Evolutionary conservation across 2,329 filamentous ascomycete species (phyloP), one percentile per base, ranked within the genome.

Genomic region (Exserohilum turcica): DNA sequence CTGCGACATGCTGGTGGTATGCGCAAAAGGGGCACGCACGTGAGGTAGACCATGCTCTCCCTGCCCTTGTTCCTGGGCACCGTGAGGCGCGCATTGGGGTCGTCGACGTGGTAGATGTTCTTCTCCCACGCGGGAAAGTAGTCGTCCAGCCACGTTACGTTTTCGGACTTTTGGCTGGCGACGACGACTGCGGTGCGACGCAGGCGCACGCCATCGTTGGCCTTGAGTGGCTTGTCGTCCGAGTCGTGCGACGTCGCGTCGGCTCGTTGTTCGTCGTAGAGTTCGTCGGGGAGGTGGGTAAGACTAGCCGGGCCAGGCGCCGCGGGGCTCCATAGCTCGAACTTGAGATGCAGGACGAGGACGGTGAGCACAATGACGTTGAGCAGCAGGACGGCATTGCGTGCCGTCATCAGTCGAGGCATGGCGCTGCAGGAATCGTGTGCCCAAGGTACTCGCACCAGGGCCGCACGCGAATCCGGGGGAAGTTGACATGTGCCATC

Each of bases 41-140:
- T 80, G 45, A 81, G 57, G 57, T 79, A 81, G 1, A 77, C 78
- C 78, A 81, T 81, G 16, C 74, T 76, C 59, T 81, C 79, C 33
- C 78, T 70, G 0, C 79, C 79, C 60, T 80, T 80, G 59, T 81
- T 80, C 42, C 66, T 67, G 1, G 78, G 78, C 9, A 80, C 76
- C 0, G 69, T 77, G 18, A 79, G 63, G 21, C 59, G 48, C 5
- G 76, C 75, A 35, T 57, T 47, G 1, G 60, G 56, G 52, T 77
- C 72, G 51, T 80, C 76, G 1, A 78, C 77, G 4, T 70, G 66
- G 61, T 80, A 80, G 15, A 79, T 73, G 31, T 70, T 63, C 57
- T 74, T 72, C 48, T 73, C 64, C 72, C 74, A 78, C 7, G 71
- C 46, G 0, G 74, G 65, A 31, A 78, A 77, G 38, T 71, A 67